These are phyloP conservation scores for Diplocarpon rosae DNA, from an alignment of 2,329 filamentous ascomycete species.

Conservation along the genomic window DNA sequence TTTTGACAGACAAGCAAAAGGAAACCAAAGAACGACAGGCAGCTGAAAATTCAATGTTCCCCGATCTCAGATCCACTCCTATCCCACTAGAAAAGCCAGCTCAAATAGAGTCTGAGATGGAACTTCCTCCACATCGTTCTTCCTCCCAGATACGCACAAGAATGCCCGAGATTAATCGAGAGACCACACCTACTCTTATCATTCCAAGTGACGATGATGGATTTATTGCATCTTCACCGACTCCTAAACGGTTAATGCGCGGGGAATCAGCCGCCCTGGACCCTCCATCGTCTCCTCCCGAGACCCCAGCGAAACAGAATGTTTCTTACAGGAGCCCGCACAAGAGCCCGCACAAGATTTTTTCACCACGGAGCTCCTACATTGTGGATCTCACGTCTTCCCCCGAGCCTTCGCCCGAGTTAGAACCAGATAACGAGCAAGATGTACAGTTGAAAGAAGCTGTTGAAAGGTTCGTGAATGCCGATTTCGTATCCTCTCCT, in stretches of 20 bases:
- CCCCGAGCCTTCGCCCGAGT: slow-evolving; percentile 9
- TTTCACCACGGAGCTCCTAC: not conserved
- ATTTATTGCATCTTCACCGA: slow-evolving; percentile 46
- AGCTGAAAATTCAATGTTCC: slow-evolving; percentile 53
- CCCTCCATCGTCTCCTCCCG: slow-evolving; percentile 47
- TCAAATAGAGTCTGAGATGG: slow-evolving; percentile 15
- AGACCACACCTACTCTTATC: slow-evolving; percentile 20
- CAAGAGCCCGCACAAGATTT: not conserved
- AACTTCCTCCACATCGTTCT: slow-evolving; percentile 17
- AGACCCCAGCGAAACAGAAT: slow-evolving; percentile 39
- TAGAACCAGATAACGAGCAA: not conserved
- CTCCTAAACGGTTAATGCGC: slow-evolving; percentile 37
- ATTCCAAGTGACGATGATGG: slow-evolving; percentile 21
- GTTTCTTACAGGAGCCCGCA: slow-evolving; percentile 17
- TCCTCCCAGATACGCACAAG: slow-evolving; percentile 13
- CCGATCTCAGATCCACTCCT: slow-evolving; percentile 51
- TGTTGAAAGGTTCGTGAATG: slow-evolving; percentile 19
- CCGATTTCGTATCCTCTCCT: slow-evolving; percentile 18
- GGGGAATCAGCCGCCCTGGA: slow-evolving; percentile 41
- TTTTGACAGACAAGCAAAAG: slow-evolving; percentile 67
- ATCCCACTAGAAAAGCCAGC: slow-evolving; percentile 10
- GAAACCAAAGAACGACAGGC: slow-evolving; percentile 67
- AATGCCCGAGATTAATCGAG: slow-evolving; percentile 7
- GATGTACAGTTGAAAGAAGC: not conserved
- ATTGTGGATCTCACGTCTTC: slow-evolving; percentile 14